Conservation (phyloP, 2,329 filamentous ascomycete species). For the Arthrobotrys musiformis region DNA sequence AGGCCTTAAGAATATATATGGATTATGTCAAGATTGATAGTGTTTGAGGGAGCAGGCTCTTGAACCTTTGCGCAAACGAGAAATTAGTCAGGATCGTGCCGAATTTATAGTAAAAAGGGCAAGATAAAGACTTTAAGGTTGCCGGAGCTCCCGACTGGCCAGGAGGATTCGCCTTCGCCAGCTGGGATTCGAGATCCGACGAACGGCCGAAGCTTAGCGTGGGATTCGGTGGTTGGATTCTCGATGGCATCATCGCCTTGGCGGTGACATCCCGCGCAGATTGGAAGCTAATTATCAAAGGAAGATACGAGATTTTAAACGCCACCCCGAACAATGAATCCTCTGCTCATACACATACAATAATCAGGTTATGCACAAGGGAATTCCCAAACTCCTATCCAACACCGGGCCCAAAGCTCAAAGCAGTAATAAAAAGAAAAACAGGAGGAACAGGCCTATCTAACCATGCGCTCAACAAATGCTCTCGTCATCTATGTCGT, state of each 20-base stretch:
- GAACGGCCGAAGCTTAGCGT: slow-evolving; percentile 15
- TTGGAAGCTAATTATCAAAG: background rate
- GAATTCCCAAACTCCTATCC: background rate
- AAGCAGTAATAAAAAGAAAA: background rate
- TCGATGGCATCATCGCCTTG: slow-evolving; percentile 49
- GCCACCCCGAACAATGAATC: background rate
- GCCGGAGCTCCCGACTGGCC: slow-evolving; percentile 35
- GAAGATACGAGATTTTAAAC: slow-evolving; percentile 5
- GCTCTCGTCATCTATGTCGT: background rate
- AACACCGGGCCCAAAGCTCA: background rate
- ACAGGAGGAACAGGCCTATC: background rate
- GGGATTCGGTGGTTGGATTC: background rate
- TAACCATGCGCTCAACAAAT: background rate
- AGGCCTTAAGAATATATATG: no score
- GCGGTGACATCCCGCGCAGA: background rate
- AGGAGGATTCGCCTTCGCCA: background rate
- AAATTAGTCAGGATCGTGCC: background rate
- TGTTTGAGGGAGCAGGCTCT: no score
- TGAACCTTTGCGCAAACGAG: background rate
- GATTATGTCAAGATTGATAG: no score
- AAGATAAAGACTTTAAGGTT: background rate
- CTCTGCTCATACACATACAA: background rate
- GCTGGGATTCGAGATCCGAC: background rate
- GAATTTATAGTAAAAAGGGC: background rate
- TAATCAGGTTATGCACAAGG: background rate